These are phyloP conservation scores for Tritrichomonas musculus DNA, from an alignment of 208 protist species.

Conservation along the genomic window DNA sequence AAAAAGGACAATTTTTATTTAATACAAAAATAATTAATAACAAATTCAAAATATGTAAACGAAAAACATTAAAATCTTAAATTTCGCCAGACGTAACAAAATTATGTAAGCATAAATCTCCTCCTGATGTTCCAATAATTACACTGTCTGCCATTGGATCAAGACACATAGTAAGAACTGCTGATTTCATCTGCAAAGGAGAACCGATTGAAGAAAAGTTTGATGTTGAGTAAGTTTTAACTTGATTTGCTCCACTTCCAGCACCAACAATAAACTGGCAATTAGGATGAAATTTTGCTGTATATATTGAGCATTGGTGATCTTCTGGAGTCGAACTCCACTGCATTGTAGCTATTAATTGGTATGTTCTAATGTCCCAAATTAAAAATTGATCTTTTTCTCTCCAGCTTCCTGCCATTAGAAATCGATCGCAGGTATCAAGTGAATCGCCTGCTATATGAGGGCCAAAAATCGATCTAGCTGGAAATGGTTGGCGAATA, in stretches of 20 bases:
- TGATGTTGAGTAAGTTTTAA: background rate
- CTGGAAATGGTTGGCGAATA: background rate
- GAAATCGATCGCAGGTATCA: background rate
- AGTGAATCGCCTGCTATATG: background rate
- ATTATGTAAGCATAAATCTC: background rate
- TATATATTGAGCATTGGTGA: background rate
- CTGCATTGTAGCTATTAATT: background rate
- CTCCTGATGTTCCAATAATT: background rate
- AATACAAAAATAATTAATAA: too few relatives aligned
- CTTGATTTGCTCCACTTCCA: background rate
- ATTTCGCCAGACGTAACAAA: background rate
- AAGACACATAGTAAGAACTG: background rate
- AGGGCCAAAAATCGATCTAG: background rate
- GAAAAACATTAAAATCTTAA: too few relatives aligned
- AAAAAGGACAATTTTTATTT: too few relatives aligned
- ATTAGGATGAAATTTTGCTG: constrained; percentile 19
- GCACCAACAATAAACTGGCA: background rate
- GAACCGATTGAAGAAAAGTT: background rate
- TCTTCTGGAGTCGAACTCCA: background rate
- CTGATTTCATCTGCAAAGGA: background rate
- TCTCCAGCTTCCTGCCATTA: background rate
- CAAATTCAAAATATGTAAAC: too few relatives aligned
- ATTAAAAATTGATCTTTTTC: background rate
- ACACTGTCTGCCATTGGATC: background rate
- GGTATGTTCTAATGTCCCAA: background rate